A percentile compares a stretch with the other conserved stretches of the same genome.
Conservation (phyloP, 768 basidiomycete species). For the Termitomyces eurrhizus region DNA sequence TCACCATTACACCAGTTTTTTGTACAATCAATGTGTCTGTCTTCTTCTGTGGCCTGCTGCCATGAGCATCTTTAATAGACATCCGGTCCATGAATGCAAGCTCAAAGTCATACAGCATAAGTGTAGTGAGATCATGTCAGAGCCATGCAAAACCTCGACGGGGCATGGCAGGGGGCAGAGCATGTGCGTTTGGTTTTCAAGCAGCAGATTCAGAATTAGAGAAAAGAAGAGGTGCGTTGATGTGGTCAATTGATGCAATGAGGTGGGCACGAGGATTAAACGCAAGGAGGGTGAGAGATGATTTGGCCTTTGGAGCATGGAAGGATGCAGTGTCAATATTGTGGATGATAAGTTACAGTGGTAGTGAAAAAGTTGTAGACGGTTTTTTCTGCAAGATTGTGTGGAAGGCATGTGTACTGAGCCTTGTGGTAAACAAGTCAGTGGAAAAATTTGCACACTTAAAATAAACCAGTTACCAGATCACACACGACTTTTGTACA, state of each 20-base stretch:
- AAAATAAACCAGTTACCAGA: slow-evolving; percentile 47
- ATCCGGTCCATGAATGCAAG: slow-evolving; percentile 63
- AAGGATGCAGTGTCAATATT: slow-evolving; percentile 80
- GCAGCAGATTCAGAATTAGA: slow-evolving; percentile 60
- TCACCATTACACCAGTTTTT: slow-evolving; percentile 28
- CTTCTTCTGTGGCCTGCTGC: slow-evolving; percentile 34
- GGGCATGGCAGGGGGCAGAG: slow-evolving; percentile 16
- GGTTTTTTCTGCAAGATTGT: slow-evolving; percentile 51
- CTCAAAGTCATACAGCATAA: slow-evolving; percentile 77
- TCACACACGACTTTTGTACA: slow-evolving; percentile 47
- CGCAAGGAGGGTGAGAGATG: slow-evolving; percentile 69
- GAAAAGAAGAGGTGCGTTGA: slow-evolving; percentile 83
- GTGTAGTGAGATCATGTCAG: slow-evolving; percentile 90
- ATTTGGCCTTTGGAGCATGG: slow-evolving; percentile 57
- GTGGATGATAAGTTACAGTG: slow-evolving; percentile 75
- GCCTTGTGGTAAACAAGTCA: slow-evolving; percentile 41
- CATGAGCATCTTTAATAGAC: slow-evolving; percentile 51
- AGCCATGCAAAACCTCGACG: slow-evolving; percentile 67
- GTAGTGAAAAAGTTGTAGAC: slow-evolving; percentile 61
- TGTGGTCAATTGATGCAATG: slow-evolving; percentile 82
- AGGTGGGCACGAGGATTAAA: slow-evolving; percentile 76
- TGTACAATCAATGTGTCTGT: slow-evolving; percentile 24
- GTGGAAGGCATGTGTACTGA: slow-evolving; percentile 78
- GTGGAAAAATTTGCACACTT: slow-evolving; percentile 1
- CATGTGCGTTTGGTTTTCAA: slow-evolving; percentile 37